Conservation (phyloP, 2,329 filamentous ascomycete genomes). For the Aspergillus sp. region DNA sequence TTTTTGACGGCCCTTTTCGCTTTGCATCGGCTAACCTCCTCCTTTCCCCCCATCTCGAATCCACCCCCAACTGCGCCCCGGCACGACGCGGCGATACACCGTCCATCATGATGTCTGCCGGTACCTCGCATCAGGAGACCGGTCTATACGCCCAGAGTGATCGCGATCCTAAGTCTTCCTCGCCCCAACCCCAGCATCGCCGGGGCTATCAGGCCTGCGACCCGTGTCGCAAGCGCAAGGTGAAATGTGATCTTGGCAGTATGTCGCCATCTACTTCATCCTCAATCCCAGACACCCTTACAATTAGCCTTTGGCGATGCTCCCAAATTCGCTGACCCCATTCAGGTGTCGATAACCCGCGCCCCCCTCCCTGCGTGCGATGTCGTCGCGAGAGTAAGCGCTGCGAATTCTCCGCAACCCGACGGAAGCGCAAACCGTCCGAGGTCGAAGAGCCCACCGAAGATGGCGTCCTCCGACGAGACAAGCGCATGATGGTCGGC, state of each 20-base stretch:
- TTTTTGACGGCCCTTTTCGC: slow-evolving; percentile 33
- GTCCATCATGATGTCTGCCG: slow-evolving; percentile 19
- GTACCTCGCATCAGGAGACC: slow-evolving; percentile 9
- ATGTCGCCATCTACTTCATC: slow-evolving; percentile 15
- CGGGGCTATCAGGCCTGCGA: slow-evolving; percentile 50
- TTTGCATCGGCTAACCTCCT: slow-evolving; percentile 38
- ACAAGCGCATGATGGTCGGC: slow-evolving; percentile 52
- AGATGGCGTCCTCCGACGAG: slow-evolving; percentile 40
- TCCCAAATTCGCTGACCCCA: not conserved
- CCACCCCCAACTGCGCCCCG: slow-evolving; percentile 10
- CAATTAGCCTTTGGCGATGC: no score
- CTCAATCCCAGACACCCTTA: no score
- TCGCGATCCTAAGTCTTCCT: slow-evolving; percentile 27
- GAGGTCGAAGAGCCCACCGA: slow-evolving; percentile 41
- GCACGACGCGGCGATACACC: slow-evolving; percentile 13
- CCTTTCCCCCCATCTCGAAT: slow-evolving; percentile 16
- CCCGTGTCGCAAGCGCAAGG: slow-evolving; percentile 48
- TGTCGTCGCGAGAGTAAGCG: slow-evolving; percentile 94
- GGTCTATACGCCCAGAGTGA: slow-evolving; percentile 16
- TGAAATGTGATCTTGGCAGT: slow-evolving; percentile 50
- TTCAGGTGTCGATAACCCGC: slow-evolving; percentile 76
- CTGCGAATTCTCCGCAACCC: slow-evolving; percentile 93
- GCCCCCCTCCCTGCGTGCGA: slow-evolving; percentile 88
- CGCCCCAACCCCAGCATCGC: slow-evolving; percentile 38
- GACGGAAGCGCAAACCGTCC: slow-evolving; percentile 80